Base-by-base conservation (phyloP, 2,329 filamentous ascomycete species). In the Botrytis squamosa region DNA sequence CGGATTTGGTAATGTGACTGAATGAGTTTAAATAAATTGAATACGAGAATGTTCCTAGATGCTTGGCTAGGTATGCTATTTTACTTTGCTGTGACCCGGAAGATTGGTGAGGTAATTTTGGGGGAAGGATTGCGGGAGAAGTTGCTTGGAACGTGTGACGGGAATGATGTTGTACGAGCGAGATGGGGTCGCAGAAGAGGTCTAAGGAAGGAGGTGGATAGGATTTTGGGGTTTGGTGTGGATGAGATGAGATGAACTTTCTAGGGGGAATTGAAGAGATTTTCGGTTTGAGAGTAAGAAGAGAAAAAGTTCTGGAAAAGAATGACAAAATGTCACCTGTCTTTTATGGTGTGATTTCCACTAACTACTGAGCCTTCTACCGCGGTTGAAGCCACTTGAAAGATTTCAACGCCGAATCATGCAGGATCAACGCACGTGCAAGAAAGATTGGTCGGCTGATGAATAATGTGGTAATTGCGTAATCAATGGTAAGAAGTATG, bases 1-100 rank as follows among this genome's bases (percentile, higher is more conserved):
- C 33, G 62, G 63, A 68, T 29, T 60, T 36, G 46, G 62, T 72
- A 42, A 72, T 72, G 70, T 67, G 70, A 72, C 29, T 68, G 29
- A 59, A 68, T 59, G 36, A 57, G 49, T 7, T 69, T 69, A 69
- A 44, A 57, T 57, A 33, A 33, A 38, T 57, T 69, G 49, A 69
- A 69, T 69, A 69, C 66, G 49, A 69, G 66, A 69, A 33, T 38
- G 49, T 20, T 57, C 10, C n/a, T 12, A 22, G 38, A 57, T 46
- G 33, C 29, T 38, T 36, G 36, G 12, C 20, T 44, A 42, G 14
- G n/a, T 70, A 46, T 49, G 33, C n/a, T n/a, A 36, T 49, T 71
- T 33, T 20, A 42, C 40, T 70, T 70, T 60, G 38, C 29, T n/a
- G 46, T 59, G 38, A 38, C 18, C 7, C 33, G 18, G n/a, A 33